Evolutionary conservation across 2,329 filamentous ascomycete species (phyloP), one percentile per base, ranked within the genome.

Genomic region (Thermochaetoides dissita): DNA sequence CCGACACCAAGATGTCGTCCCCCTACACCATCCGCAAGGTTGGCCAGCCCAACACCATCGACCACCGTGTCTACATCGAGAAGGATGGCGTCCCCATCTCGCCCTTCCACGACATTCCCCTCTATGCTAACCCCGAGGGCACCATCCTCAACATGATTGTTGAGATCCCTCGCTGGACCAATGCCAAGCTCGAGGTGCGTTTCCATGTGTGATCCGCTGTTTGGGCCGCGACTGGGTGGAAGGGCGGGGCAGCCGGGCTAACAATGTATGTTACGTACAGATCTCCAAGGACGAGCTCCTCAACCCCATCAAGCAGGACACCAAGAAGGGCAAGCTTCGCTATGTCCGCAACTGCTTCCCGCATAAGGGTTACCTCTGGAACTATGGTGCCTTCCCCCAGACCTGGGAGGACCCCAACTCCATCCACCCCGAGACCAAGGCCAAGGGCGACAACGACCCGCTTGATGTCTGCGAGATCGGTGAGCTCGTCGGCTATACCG

Each of bases 291-390:
- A 96, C 62, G 91, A 98, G 68, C 76, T 84, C 60, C 81, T 96
- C 64, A 96, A 95, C 76, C 89, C 89, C 63, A 94, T 95, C 74
- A 95, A 95, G 81, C 91, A 98, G 74, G 91, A 98, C 66, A 78
- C 79, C 67, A 96, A 98, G 84, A 96, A 98, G 78, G 91, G 89
- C 77, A 96, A 95, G 79, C 87, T 96, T 59, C 85, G 91, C 61
- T 98, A 82, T 65, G 91, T 98, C 64, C 87, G 91, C 71, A 98
- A 98, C 82, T 98, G 91, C 81, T 98, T 98, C 79, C 91, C 91
- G 58, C 91, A 98, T 83, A 96, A 98, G 79, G 91, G 91, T 55
- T 98, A 98, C 70, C 85, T 98, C 58, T 98, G 91, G 91, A 98
- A 98, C 79, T 98, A 98, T 71, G 91, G 91, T 71, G 88, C 88